Percentiles rank a stretch among this genome's conserved stretches.
Conservation (phyloP, 169 alveolate species). For the Plasmodium adleri region DNA sequence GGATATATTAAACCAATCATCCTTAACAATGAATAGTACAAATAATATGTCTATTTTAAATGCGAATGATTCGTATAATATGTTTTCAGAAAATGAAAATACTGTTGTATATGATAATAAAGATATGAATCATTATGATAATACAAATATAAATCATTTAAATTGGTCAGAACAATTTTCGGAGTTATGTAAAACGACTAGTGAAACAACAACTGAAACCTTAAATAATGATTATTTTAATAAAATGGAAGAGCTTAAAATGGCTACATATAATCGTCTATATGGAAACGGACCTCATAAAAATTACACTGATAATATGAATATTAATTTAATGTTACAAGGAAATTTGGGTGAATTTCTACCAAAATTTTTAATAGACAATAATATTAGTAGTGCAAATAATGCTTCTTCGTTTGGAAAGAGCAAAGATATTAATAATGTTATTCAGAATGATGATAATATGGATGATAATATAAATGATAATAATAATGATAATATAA, state of each 20-base stretch:
- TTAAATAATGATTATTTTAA: conserved; percentile 33
- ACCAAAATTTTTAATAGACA: conserved; percentile 64
- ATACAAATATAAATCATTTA: conserved; percentile 5
- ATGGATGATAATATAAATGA: conserved; percentile 26
- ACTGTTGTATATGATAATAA: conserved; percentile 21
- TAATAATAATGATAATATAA: not conserved
- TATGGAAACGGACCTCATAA: conserved; percentile 1
- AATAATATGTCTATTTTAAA: conserved; percentile 27
- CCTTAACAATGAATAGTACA: conserved; percentile 43
- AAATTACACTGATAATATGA: conserved; percentile 33
- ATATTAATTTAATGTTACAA: conserved; percentile 22
- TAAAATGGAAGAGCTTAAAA: conserved; percentile 22
- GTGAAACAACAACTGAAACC: conserved; percentile 65
- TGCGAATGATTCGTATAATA: conserved; percentile 22
- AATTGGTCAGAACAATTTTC: conserved; percentile 25
- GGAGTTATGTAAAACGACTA: conserved; percentile 38
- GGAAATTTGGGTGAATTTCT: conserved; percentile 16
- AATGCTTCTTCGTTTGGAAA: conserved; percentile 44
- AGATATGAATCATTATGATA: conserved; percentile 9
- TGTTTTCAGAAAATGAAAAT: conserved; percentile 55
- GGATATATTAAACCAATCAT: conserved; percentile 51
- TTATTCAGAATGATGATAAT: not conserved
- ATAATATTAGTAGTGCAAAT: conserved; percentile 12
- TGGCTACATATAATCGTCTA: not conserved
- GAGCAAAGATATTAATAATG: conserved; percentile 24